phyloP scores from a whole-genome alignment of 1,284 basidiomycete species.

The Marasmius sp. region DNA sequence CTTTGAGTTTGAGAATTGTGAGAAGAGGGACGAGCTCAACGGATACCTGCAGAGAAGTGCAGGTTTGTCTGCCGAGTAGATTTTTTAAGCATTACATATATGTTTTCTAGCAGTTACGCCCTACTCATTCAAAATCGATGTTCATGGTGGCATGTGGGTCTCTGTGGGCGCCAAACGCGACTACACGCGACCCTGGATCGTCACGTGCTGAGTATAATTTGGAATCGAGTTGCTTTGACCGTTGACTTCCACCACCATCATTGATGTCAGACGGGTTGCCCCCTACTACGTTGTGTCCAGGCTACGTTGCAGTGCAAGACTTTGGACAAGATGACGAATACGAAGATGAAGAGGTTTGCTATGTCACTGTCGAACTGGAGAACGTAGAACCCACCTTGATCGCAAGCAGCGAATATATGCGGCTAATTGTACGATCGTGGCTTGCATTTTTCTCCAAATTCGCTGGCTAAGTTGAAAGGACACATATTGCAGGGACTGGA shows the following conservation, averaged over 20 bases:
- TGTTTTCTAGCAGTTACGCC: neutral
- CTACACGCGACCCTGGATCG: too few relatives aligned
- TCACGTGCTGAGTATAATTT: neutral
- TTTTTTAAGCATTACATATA: neutral
- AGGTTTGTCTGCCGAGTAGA: neutral
- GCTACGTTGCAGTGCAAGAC: slow-evolving; percentile 60
- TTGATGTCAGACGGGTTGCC: neutral
- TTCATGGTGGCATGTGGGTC: too few relatives aligned
- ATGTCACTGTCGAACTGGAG: slow-evolving; percentile 72
- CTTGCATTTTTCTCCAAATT: neutral
- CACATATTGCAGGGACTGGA: slow-evolving; percentile 59
- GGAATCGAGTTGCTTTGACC: neutral
- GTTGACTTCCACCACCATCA: neutral
- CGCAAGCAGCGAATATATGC: slow-evolving; percentile 58
- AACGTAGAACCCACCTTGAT: slow-evolving; percentile 71
- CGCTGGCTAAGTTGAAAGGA: neutral
- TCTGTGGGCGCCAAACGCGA: too few relatives aligned
- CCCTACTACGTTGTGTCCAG: slow-evolving; percentile 31
- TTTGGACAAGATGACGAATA: slow-evolving; percentile 65
- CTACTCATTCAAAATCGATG: too few relatives aligned
- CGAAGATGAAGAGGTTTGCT: slow-evolving; percentile 58
- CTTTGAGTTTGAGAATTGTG: slow-evolving; percentile 56
- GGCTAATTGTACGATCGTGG: slow-evolving; percentile 60
- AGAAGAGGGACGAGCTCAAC: slow-evolving; percentile 42
- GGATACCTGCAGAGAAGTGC: slow-evolving; percentile 36